Evolutionary conservation across 2,329 filamentous ascomycete species (phyloP), one percentile per base, ranked within the genome.

Genomic region (Fusarium agapanthi): DNA sequence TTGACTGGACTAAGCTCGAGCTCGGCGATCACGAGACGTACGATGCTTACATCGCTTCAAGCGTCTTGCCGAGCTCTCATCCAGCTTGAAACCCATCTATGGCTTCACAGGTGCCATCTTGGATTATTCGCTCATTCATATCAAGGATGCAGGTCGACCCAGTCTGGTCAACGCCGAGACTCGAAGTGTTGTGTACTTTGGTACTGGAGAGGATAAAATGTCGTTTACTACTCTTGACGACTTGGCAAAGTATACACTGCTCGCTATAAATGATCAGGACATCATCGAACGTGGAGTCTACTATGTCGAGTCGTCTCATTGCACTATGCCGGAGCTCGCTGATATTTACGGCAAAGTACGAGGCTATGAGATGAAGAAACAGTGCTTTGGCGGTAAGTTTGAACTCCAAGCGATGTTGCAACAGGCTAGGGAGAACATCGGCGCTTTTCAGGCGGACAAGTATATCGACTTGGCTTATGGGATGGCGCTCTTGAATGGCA

Each of bases 41-140:
- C 2, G 61, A 66, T n/a, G 43, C 64, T 22, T 59, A 66, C 8
- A 66, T 66, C 11, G 56, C 64, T 24, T 66, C 5, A 66, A 59
- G 11, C 50, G 61, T 7, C 64, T 66, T 7, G 64, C 64, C 18
- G 61, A 66, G 28, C 61, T 66, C 5, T 66, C 64, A 0, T 40
- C 26, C 3, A 26, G 14, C 5, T 8, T 66, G 1, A 66, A 59
- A 1, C 61, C 64, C 1, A 44, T 66, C 7, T 66, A 37, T 8
- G 30, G 35, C 0, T 65, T 65, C 5, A 57, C 48, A 6, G 63
- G 63, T 6, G 13, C 48, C 0, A 65, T 65, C 12, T 26, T 65
- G 2, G 60, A 65, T 6, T 65, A 65, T 7, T 48, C 40, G 24
- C 62, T 65, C 14, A 45, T 65, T 32, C 28, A 65, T 24, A 65